Evolutionary conservation across 306 rosid genomes (phyloP).

Genomic region (Cucurbita pepo): DNA sequence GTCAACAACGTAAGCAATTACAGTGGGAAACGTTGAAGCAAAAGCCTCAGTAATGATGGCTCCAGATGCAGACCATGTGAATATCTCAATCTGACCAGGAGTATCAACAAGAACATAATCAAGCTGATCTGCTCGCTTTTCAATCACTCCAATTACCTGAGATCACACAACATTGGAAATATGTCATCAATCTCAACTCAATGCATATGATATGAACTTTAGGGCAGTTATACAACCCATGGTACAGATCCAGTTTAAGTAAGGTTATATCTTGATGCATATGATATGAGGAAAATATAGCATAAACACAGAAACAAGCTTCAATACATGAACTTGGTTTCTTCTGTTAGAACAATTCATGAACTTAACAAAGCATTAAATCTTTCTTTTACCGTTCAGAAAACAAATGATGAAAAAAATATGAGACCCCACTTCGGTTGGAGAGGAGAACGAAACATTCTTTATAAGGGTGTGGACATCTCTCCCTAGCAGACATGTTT

Average conservation of each 20-base stretch:
- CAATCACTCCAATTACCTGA: conserved; percentile 73
- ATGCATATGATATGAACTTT: background rate
- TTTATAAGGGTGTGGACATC: too few species aligned
- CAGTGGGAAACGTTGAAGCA: conserved; percentile 97
- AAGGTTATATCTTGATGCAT: too few species aligned
- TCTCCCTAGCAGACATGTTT: too few species aligned
- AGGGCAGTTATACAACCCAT: too few species aligned
- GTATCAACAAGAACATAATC: conserved; percentile 94
- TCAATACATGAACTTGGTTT: background rate
- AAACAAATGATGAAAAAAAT: background rate
- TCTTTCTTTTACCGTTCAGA: background rate
- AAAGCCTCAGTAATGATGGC: conserved; percentile 93
- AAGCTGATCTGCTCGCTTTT: conserved; percentile 74
- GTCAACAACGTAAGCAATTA: conserved; percentile 64
- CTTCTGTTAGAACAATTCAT: background rate
- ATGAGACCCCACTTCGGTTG: too few species aligned
- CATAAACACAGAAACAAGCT: background rate
- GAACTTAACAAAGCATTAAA: background rate
- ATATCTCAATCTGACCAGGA: conserved; percentile 94
- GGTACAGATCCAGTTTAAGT: too few species aligned
- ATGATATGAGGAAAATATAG: background rate
- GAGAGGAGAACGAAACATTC: too few species aligned
- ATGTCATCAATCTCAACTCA: background rate
- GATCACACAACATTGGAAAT: conserved; percentile 1
- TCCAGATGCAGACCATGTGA: conserved; percentile 97